These are phyloP conservation scores for Austroboletus novae-zelandiae DNA, from an alignment of 1,284 basidiomycete species.

Conservation along the genomic window DNA sequence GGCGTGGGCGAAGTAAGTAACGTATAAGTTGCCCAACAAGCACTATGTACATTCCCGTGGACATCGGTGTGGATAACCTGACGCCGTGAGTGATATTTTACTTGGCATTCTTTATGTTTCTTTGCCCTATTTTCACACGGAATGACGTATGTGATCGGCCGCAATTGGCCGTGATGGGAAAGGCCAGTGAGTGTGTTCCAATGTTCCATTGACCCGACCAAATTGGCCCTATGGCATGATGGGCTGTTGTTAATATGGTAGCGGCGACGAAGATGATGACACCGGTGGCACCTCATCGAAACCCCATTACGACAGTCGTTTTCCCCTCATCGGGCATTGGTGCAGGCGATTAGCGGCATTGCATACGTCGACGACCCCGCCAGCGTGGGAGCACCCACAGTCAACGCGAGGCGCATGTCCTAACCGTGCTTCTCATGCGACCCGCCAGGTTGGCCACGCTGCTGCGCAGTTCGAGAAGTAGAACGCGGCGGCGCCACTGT, in stretches of 20 bases:
- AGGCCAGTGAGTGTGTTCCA: slow-evolving; percentile 1
- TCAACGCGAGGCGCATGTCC: slow-evolving; percentile 2
- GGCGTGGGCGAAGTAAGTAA: slow-evolving; percentile 52
- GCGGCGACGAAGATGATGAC: slow-evolving; percentile 29
- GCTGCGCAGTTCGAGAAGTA: slow-evolving; percentile 10
- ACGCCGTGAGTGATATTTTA: slow-evolving; percentile 41
- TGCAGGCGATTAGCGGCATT: not conserved
- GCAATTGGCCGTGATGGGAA: slow-evolving; percentile 14
- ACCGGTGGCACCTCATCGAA: slow-evolving; percentile 22
- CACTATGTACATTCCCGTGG: slow-evolving; percentile 85
- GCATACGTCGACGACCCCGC: slow-evolving; percentile 1
- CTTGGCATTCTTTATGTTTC: slow-evolving; percentile 3
- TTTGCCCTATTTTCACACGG: not conserved
- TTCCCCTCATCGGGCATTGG: not conserved
- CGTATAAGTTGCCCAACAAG: slow-evolving; percentile 89
- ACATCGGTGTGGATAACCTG: slow-evolving; percentile 53
- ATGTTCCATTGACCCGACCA: not conserved
- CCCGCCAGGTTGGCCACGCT: not conserved
- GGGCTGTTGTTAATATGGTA: no score
- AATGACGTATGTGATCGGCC: slow-evolving; percentile 24
- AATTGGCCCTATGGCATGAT: slow-evolving; percentile 4
- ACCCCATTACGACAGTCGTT: slow-evolving; percentile 23
- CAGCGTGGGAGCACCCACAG: slow-evolving; percentile 17
- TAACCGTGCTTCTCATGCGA: slow-evolving; percentile 1
- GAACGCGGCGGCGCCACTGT: not conserved